Evolutionary conservation across 1,284 basidiomycete genomes (phyloP).

Genomic region (Clitocybe nebularis): DNA sequence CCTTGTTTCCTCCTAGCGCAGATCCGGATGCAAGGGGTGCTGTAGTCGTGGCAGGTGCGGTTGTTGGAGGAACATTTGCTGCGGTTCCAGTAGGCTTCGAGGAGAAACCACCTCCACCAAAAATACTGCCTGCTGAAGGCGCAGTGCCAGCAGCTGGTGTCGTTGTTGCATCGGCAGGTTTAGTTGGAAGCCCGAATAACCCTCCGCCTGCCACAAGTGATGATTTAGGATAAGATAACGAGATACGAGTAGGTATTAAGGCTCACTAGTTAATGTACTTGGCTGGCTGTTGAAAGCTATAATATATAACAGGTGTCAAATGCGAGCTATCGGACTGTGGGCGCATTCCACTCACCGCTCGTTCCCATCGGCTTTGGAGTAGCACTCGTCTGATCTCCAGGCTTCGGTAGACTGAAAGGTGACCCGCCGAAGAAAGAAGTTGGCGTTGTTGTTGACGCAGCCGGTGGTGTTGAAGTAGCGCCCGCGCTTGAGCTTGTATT

Average conservation of each 20-base stretch:
- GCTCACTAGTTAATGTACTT: background rate
- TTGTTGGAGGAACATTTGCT: too few relatives aligned
- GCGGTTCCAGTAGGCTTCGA: slow-evolving; percentile 5
- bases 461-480: slow-evolving; percentile 3
- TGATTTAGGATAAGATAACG: slow-evolving; percentile 12
- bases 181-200: slow-evolving; percentile 21
- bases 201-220: slow-evolving; percentile 16
- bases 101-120: slow-evolving; percentile 7
- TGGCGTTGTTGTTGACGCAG: slow-evolving; percentile 12
- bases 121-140: slow-evolving; percentile 1
- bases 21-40: slow-evolving; percentile 3
- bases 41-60: slow-evolving; percentile 8
- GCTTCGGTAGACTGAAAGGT: slow-evolving; percentile 26
- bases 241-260: slow-evolving; percentile 3
- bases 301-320: slow-evolving; percentile 20
- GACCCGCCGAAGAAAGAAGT: slow-evolving; percentile 26
- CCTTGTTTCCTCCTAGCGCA: background rate
- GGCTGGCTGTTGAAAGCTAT: slow-evolving; percentile 16
- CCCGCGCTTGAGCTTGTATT: slow-evolving; percentile 1
- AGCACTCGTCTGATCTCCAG: slow-evolving; percentile 25
- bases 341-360: slow-evolving; percentile 23
- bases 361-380: slow-evolving; percentile 26
- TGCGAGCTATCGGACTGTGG: background rate
- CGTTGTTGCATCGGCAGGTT: slow-evolving; percentile 18
- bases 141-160: background rate